phyloP scores from a whole-genome alignment of 208 protist species.

The Herpetomonas samuelpessoai region DNA sequence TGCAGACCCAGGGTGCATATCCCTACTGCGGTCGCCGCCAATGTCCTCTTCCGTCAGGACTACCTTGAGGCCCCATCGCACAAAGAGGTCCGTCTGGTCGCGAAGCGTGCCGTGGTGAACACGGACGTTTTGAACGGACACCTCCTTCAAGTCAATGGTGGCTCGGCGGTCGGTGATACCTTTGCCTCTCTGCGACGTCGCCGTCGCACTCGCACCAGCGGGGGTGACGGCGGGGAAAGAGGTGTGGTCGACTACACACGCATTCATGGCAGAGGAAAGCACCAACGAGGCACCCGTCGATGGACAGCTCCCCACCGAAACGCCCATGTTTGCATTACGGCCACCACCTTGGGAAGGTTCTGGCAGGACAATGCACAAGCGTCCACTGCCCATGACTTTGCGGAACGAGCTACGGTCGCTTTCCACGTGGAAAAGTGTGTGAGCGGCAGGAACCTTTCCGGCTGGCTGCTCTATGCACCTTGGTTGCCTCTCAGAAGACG shows the following conservation, averaged over 20 bases:
- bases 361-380: not conserved
- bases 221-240: slow-evolving; percentile 9
- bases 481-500: too few species aligned
- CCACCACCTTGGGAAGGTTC: not conserved
- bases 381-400: not conserved
- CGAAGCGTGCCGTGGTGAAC: slow-evolving; percentile 1
- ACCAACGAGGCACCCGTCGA: not conserved
- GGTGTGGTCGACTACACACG: slow-evolving; percentile 13
- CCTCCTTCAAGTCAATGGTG: slow-evolving; percentile 31
- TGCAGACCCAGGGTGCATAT: too few species aligned
- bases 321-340: not conserved
- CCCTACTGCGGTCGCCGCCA: too few species aligned
- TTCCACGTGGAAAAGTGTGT: not conserved
- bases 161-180: not conserved
- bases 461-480: not conserved
- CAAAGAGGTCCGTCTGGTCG: slow-evolving; percentile 22
- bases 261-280: slow-evolving; percentile 2
- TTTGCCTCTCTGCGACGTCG: not conserved
- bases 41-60: slow-evolving; percentile 6
- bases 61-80: slow-evolving; percentile 21
- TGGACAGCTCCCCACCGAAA: not conserved
- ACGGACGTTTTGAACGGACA: slow-evolving; percentile 13
- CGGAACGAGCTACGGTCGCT: slow-evolving; percentile 1
- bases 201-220: slow-evolving; percentile 8
- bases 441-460: too few species aligned